These are phyloP conservation scores for Lagenaria siceraria DNA, from an alignment of 306 rosid species.

Conservation along the genomic window DNA sequence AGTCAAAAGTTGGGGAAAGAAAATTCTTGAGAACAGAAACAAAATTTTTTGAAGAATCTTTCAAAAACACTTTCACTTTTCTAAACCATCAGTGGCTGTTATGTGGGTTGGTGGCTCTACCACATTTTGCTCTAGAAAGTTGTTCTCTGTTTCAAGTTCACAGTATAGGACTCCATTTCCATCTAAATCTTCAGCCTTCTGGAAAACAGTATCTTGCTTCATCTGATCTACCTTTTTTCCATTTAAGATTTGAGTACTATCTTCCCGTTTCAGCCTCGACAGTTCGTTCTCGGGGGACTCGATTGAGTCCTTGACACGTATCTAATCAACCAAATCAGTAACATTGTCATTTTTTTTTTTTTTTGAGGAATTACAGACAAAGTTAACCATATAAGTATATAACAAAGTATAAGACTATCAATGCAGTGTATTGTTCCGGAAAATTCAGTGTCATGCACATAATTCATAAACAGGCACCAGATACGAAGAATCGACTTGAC, in stretches of 20 bases:
- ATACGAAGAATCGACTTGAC: not conserved
- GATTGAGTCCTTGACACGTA: constrained; percentile 49
- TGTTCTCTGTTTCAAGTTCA: constrained; percentile 30
- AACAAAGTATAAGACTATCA: not conserved
- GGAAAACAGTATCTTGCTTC: constrained; percentile 20
- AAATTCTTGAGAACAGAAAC: not conserved
- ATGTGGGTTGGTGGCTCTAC: constrained; percentile 7
- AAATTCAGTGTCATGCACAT: not conserved
- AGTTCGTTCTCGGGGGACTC: constrained; percentile 25
- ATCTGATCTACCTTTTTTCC: constrained; percentile 28
- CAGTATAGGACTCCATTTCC: constrained; percentile 43
- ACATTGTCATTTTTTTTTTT: not conserved
- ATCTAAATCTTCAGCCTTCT: constrained; percentile 23
- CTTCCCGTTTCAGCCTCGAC: constrained; percentile 27
- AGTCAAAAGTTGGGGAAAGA: not conserved
- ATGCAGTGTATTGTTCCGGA: not conserved
- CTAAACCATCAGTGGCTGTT: constrained; percentile 6
- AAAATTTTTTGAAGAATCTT: not conserved
- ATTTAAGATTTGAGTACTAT: constrained; percentile 19
- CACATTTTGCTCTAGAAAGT: constrained; percentile 3
- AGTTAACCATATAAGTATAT: not conserved
- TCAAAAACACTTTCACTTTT: not conserved
- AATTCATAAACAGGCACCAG: not conserved
- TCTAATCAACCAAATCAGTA: constrained; percentile 33
- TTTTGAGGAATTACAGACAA: not conserved